Evolutionary conservation across 2,329 filamentous ascomycete species (phyloP).

Genomic region (Huntiella omanensis): DNA sequence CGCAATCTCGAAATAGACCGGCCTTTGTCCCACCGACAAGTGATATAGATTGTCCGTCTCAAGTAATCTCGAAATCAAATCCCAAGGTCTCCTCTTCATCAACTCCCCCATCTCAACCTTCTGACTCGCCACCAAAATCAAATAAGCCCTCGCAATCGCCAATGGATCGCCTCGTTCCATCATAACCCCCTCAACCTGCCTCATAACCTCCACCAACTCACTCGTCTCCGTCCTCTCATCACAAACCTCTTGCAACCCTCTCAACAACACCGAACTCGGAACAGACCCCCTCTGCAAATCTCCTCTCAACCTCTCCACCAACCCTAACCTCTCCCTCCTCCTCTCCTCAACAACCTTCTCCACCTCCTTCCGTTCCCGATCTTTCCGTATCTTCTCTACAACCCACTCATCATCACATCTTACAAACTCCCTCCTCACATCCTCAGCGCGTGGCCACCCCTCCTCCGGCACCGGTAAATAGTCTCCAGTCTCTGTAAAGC

Average conservation of each 20-base stretch:
- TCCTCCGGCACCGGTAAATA: neutral
- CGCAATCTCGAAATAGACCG: no score
- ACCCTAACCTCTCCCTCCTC: neutral
- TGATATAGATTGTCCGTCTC: no score
- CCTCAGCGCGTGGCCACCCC: neutral
- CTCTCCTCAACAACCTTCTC: neutral
- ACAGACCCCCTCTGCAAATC: neutral
- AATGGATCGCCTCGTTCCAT: no score
- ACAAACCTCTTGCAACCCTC: no score
- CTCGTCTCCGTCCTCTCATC: no score
- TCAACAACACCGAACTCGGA: no score
- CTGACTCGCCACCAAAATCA: no score
- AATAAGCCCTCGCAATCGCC: neutral
- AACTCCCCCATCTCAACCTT: no score
- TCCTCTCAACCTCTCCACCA: neutral
- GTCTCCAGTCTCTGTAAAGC: constrained; percentile 2
- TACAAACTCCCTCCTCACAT: neutral
- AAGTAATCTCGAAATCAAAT: no score
- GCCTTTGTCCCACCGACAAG: no score
- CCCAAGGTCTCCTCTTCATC: no score
- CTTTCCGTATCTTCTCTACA: neutral
- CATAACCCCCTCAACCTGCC: neutral
- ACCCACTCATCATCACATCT: neutral
- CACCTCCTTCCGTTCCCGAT: neutral
- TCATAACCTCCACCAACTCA: neutral